Conservation (phyloP, 2,329 filamentous ascomycete species). For the Graphiopsis chlorocephala region DNA sequence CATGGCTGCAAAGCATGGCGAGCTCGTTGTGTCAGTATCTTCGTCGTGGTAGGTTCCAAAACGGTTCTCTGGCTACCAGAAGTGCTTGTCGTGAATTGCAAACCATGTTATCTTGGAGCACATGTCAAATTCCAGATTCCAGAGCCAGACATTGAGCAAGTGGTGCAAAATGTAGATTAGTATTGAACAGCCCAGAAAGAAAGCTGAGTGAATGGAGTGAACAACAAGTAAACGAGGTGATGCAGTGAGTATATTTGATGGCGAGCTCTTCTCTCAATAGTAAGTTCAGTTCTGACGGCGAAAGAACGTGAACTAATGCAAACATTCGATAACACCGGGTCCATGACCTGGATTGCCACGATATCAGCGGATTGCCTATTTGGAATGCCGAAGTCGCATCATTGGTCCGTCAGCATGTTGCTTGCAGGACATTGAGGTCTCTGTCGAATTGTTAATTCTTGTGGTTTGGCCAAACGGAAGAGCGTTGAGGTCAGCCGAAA, state of each 20-base stretch:
- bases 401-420: neutral
- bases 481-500: neutral
- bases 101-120: too few species aligned
- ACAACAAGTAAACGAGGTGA: neutral
- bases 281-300: neutral
- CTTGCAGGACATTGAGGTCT: neutral
- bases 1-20: neutral
- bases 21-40: neutral
- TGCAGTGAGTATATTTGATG: neutral
- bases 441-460: neutral
- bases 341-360: neutral
- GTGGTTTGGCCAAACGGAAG: neutral
- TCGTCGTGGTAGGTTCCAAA: neutral
- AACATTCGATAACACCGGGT: slow-evolving; percentile 7
- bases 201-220: neutral
- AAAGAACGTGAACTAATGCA: slow-evolving; percentile 11
- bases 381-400: neutral
- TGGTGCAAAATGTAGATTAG: neutral
- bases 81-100: too few species aligned
- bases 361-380: slow-evolving; percentile 5
- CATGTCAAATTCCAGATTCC: too few species aligned
- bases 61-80: neutral
- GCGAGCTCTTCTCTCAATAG: neutral
- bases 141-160: neutral
- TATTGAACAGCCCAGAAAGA: neutral